Percentiles rank a stretch among this genome's conserved stretches.
These are phyloP conservation scores for Leptographium lundbergii DNA, from an alignment of 2,329 filamentous ascomycete genomes.

Conservation along the genomic window DNA sequence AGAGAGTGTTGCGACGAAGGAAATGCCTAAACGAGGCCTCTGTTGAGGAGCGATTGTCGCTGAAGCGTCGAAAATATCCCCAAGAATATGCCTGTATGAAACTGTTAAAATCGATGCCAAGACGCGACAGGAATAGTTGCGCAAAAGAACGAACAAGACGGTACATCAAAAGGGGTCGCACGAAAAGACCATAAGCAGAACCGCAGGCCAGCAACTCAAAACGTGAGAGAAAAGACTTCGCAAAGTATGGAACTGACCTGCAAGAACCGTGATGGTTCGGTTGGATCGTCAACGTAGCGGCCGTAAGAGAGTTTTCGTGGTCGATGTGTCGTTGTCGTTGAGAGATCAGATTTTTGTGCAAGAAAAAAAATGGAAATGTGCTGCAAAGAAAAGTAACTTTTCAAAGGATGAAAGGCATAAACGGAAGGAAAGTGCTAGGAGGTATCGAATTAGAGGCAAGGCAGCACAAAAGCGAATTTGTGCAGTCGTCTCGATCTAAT, in stretches of 20 bases:
- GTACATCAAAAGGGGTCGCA: too few species aligned
- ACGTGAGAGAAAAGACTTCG: not conserved
- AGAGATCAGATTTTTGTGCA: not conserved
- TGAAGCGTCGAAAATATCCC: not conserved
- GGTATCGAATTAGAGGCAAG: constrained; percentile 6
- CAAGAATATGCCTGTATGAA: not conserved
- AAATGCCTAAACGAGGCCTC: not conserved
- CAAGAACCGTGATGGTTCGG: not conserved
- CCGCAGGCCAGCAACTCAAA: too few species aligned
- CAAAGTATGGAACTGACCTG: not conserved
- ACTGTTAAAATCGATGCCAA: too few species aligned
- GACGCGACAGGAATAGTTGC: too few species aligned
- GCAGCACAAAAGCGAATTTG: constrained; percentile 28
- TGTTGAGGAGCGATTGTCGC: not conserved
- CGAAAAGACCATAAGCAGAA: too few species aligned
- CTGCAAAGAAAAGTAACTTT: not conserved
- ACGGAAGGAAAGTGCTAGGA: not conserved
- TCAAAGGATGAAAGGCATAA: not conserved
- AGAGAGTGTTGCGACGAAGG: too few species aligned
- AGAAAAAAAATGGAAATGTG: not conserved
- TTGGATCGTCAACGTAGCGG: not conserved
- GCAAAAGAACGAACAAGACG: too few species aligned
- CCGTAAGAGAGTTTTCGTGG: not conserved
- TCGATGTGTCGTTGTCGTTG: not conserved
- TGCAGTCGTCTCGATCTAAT: constrained; percentile 14